Base-by-base conservation (phyloP, 495 filamentous ascomycete species). In the Hypoxylon perforatum region DNA sequence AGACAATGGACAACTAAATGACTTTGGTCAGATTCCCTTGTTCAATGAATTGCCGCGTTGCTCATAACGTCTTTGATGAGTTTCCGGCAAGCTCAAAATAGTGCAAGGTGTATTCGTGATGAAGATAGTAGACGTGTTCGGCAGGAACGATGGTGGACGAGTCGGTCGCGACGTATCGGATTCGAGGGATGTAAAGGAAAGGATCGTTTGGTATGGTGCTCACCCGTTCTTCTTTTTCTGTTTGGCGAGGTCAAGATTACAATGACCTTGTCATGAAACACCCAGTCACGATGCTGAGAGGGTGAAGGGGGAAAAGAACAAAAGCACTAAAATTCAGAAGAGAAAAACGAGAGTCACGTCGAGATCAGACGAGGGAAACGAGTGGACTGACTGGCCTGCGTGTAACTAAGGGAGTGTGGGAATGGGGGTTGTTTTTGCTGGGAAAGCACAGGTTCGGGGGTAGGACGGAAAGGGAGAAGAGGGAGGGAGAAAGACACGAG, bases 331-430 rank as follows among this genome's bases (percentile, higher is more conserved):
- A 58, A 69, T 60, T 64, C 44, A 69, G 51, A 69, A 57, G 49
- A 67, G 53, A 54, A 69, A 62, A 69, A 69, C 64, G 66, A 69
- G 66, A 69, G 66, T 55, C 66, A 69, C 66, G 66, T 69, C 66
- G 66, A 69, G 60, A 69, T 69, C 66, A 57, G 66, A 69, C 66
- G 66, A 69, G 66, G 66, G 63, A 69, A 69, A 69, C 61, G 66
- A 69, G 66, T 69, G 66, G 66, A 69, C 66, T 69, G 66, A 69
- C 66, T 69, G 60, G 66, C 66, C 66, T 69, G 61, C 64, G 66
- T n/a, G n/a, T 69, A 61, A 69, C 66, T 61, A 41, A 69, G 61
- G 55, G 66, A 64, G 61, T 57, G 39, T 69, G 66, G 66, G 57
- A 69, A 69, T 69, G 66, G 66, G 56, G 66, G 38, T 61, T 60